Conservation (phyloP, 2,329 filamentous ascomycete genomes). For the Dothistroma septosporum region DNA sequence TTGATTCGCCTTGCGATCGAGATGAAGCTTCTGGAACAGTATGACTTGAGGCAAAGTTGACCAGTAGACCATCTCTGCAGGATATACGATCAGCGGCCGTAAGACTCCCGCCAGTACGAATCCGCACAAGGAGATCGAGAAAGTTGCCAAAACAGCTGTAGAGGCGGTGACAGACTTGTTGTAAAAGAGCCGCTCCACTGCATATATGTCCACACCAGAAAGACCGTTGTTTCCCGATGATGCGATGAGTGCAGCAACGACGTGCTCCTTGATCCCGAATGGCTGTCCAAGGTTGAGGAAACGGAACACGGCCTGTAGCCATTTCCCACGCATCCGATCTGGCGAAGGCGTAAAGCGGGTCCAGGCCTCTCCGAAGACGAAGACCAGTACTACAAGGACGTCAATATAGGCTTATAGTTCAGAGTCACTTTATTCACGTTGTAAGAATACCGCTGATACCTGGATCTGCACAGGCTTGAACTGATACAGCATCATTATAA, state of each 20-base stretch:
- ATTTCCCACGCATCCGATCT: not conserved
- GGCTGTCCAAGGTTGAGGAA: slow-evolving; percentile 39
- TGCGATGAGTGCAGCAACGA: slow-evolving; percentile 43
- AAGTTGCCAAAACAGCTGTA: slow-evolving; percentile 43
- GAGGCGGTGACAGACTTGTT: slow-evolving; percentile 38
- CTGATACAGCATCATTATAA: slow-evolving; percentile 14
- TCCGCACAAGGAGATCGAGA: slow-evolving; percentile 50
- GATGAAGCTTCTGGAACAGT: slow-evolving; percentile 40
- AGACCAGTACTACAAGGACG: slow-evolving; percentile 1
- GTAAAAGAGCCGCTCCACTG: slow-evolving; percentile 49
- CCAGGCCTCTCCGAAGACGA: slow-evolving; percentile 9
- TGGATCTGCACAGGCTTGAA: slow-evolving; percentile 13
- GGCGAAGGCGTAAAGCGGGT: slow-evolving; percentile 3
- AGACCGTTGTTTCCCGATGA: slow-evolving; percentile 37
- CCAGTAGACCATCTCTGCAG: slow-evolving; percentile 49
- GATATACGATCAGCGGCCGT: slow-evolving; percentile 45
- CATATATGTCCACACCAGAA: slow-evolving; percentile 40
- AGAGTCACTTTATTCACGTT: not conserved
- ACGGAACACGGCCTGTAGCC: slow-evolving; percentile 20
- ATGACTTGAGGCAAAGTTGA: slow-evolving; percentile 37
- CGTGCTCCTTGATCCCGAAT: slow-evolving; percentile 35
- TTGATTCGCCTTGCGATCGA: slow-evolving; percentile 35
- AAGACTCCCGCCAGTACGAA: slow-evolving; percentile 49
- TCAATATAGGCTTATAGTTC: not conserved
- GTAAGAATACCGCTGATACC: slow-evolving; percentile 14